A percentile compares a stretch with the other conserved stretches of the same genome.
phyloP scores from a whole-genome alignment of 2,329 filamentous ascomycete genomes.

The Tolypocladium nubicola region DNA sequence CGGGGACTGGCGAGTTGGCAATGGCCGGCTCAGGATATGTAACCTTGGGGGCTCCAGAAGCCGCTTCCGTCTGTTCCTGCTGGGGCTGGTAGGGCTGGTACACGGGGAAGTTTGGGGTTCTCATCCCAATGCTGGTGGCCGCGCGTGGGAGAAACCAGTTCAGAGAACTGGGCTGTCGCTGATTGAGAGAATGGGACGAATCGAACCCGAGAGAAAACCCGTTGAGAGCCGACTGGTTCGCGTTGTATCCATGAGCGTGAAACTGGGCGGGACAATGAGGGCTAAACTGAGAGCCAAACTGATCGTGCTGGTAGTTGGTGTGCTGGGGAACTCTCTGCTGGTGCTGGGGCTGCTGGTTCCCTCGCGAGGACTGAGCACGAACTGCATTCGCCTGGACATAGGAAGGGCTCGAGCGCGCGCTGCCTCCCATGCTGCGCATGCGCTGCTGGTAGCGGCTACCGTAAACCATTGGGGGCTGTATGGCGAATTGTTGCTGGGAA shows the following conservation, averaged over 20 bases:
- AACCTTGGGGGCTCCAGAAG: neutral
- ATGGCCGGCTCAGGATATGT: neutral
- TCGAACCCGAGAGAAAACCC: neutral
- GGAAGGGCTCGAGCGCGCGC: neutral
- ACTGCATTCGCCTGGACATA: neutral
- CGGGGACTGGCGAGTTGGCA: neutral
- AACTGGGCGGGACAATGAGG: neutral
- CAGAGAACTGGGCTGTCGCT: neutral
- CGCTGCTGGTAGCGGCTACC: neutral
- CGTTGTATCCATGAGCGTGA: neutral
- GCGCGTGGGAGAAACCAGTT: neutral
- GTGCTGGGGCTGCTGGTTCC: neutral
- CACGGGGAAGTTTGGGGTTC: neutral
- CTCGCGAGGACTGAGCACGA: neutral
- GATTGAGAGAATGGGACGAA: neutral
- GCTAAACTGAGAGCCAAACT: neutral
- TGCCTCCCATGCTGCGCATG: neutral
- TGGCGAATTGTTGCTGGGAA: neutral
- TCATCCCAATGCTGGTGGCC: neutral
- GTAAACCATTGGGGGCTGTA: neutral
- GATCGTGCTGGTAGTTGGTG: neutral
- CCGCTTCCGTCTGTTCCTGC: neutral
- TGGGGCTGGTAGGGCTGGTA: neutral
- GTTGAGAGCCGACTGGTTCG: neutral
- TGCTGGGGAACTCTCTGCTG: neutral